Evolutionary conservation across 768 basidiomycete genomes (phyloP).

Genomic region (Psilocybe cubensis): DNA sequence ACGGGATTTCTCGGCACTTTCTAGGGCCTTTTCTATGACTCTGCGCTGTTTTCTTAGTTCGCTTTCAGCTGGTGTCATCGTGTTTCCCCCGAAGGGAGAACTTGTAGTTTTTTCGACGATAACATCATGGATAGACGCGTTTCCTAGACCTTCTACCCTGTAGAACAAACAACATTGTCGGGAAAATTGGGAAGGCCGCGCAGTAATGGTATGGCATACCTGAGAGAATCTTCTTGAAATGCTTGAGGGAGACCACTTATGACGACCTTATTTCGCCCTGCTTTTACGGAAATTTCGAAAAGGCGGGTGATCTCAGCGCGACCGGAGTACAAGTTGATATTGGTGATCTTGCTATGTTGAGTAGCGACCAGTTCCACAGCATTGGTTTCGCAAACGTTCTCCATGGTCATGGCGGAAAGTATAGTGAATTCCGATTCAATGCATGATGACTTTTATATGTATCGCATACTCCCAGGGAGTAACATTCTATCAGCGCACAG

Average conservation of each 20-base stretch:
- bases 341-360: constrained; percentile 34
- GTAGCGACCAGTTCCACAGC: constrained; percentile 30
- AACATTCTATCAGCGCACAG: no score
- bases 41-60: neutral
- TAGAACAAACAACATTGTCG: neutral
- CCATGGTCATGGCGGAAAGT: no score
- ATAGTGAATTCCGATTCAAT: no score
- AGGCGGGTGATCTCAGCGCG: constrained; percentile 41
- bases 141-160: constrained; percentile 47
- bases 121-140: constrained; percentile 50
- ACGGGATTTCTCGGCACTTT: neutral
- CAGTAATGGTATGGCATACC: constrained; percentile 32
- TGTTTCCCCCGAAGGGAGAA: neutral
- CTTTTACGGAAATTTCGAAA: constrained; percentile 33
- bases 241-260: constrained; percentile 40
- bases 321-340: constrained; percentile 37
- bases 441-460: no score
- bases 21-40: neutral
- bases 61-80: neutral
- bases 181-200: neutral
- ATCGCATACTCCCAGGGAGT: no score
- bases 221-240: constrained; percentile 39
- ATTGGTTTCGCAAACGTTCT: no score
- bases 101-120: constrained; percentile 21
- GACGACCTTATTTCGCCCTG: constrained; percentile 43